Evolutionary conservation across 1,139 yeast species (phyloP).

Genomic region (Pichia sp.): DNA sequence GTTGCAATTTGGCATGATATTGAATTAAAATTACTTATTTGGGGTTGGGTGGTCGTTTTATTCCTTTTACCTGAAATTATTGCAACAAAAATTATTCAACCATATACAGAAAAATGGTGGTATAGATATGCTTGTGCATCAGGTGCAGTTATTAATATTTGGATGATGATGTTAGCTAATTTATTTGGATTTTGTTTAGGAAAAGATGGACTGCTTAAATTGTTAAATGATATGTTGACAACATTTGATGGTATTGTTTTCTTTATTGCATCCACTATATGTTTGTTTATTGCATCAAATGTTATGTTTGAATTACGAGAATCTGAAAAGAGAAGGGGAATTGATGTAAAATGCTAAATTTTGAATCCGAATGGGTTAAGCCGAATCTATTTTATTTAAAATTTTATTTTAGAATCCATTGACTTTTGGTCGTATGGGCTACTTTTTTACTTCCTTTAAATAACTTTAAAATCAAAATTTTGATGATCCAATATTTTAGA

Average conservation of each 20-base stretch:
- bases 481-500: no score
- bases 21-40: conserved; percentile 71
- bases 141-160: conserved; percentile 85
- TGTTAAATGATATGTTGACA: conserved; percentile 64
- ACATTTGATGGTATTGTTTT: conserved; percentile 64
- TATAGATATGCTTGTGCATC: conserved; percentile 75
- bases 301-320: conserved; percentile 94
- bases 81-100: conserved; percentile 44
- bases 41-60: conserved; percentile 95
- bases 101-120: conserved; percentile 52
- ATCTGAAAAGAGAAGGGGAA: conserved; percentile 75
- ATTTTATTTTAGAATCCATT: no score
- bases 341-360: conserved; percentile 67
- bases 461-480: no score
- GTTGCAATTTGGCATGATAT: conserved; percentile 99
- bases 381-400: no score
- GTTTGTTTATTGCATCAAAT: conserved; percentile 79
- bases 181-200: conserved; percentile 93
- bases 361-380: background rate
- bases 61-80: conserved; percentile 83
- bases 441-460: no score
- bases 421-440: no score
- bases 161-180: conserved; percentile 99
- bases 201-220: conserved; percentile 66
- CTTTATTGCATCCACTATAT: conserved; percentile 55